phyloP scores from a whole-genome alignment of 2,329 filamentous ascomycete species.

The Colletotrichum costaricense region DNA sequence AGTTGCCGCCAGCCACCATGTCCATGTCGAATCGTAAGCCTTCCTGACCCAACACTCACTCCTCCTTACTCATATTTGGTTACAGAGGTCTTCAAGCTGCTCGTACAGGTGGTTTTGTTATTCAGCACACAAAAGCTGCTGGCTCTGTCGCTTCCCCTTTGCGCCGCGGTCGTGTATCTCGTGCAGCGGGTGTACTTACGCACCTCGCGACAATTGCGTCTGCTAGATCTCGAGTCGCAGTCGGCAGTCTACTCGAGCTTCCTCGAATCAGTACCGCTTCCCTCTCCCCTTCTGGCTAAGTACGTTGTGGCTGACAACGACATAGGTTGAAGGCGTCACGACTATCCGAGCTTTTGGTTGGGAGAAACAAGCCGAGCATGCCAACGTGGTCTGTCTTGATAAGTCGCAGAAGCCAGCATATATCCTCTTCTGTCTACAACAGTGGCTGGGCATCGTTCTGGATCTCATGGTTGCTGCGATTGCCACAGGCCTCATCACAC shows the following conservation, averaged over 20 bases:
- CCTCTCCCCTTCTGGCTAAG: not conserved
- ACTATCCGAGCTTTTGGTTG: slow-evolving; percentile 68
- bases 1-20: slow-evolving; percentile 12
- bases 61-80: not conserved
- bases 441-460: slow-evolving; percentile 65
- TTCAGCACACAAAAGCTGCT: slow-evolving; percentile 35
- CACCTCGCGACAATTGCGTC: slow-evolving; percentile 55
- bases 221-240: slow-evolving; percentile 55
- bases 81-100: slow-evolving; percentile 24
- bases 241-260: slow-evolving; percentile 53
- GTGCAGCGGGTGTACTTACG: slow-evolving; percentile 52
- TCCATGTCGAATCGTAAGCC: slow-evolving; percentile 10
- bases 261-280: slow-evolving; percentile 50
- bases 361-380: slow-evolving; percentile 54
- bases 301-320: not conserved
- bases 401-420: slow-evolving; percentile 68
- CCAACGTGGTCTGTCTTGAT: slow-evolving; percentile 61
- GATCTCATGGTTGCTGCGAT: slow-evolving; percentile 60
- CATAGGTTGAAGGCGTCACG: slow-evolving; percentile 51
- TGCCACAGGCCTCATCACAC: slow-evolving; percentile 56
- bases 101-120: not conserved
- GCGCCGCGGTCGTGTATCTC: slow-evolving; percentile 40
- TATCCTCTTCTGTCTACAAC: slow-evolving; percentile 65
- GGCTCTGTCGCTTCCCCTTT: slow-evolving; percentile 42
- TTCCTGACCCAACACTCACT: not conserved